Base-by-base conservation (phyloP, 306 rosid species). In the Dryas alaskensis region DNA sequence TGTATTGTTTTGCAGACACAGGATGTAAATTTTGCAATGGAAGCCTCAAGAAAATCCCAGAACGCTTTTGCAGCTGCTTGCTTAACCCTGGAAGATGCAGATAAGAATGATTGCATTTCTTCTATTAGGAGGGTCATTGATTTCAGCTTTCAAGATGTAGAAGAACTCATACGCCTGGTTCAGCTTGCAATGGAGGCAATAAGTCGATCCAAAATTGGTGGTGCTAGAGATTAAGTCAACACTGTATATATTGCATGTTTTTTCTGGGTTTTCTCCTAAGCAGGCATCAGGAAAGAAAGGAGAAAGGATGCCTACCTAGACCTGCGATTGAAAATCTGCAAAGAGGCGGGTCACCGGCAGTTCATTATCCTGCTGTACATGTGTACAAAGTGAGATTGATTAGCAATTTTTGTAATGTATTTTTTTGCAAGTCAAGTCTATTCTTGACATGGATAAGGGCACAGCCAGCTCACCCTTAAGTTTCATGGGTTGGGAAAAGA, bases 81-180 rank as follows among this genome's bases (percentile, higher is more conserved):
- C 73, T 44, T 60, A 79, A 65, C 53, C 52, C 77, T 81, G 78
- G 85, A 72, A 50, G 93, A 80, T 59, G 82, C 92, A 83, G 78
- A 76, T 37, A 85, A 83, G 69, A 82, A 48, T 75, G 88, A 83
- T 63, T 81, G 80, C 69, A 65, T 83, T 81, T 67, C 81, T 73
- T 86, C 88, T 42, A 78, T 90, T 76, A 89, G 76, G 80, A 87
- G 83, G 60, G 97, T 85, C 65, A 64, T 86, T 63, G 89, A 90
- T 80, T 87, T 90, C 85, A 85, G 96, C 86, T 93, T 89, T 88
- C 98, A 90, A 79, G 93, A 93, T 70, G 74, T 93, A 27, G 88
- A 86, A 59, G 93, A 90, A 80, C 85, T 90, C 71, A 68, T 85
- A 45, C 79, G 78, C 65, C 78, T 87, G 81, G 96, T 89, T 78